A percentile compares a stretch with the other conserved stretches of the same genome.
Conservation (phyloP, 805 yeast genomes). For the Tanozyma kutaoensis region DNA sequence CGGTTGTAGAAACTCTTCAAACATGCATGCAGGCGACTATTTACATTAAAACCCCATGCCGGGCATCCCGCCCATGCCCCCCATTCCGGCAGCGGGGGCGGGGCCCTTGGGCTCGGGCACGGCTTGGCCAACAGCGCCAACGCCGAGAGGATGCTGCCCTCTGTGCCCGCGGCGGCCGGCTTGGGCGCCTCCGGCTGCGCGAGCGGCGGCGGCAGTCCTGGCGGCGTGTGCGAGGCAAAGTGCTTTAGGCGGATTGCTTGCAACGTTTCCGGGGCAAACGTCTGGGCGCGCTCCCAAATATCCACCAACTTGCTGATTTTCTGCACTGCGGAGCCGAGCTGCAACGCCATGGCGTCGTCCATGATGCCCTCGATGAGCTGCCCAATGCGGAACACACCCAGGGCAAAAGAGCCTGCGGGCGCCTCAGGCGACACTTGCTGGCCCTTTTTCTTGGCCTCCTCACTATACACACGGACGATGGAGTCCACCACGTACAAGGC, state of each 20-base stretch:
- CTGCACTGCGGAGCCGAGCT: constrained; percentile 36
- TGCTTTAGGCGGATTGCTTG: constrained; percentile 42
- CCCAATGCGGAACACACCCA: constrained; percentile 56
- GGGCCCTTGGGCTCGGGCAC: constrained; percentile 72
- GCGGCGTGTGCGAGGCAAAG: constrained; percentile 59
- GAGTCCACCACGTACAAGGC: constrained; percentile 87
- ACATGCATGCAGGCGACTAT: too few species aligned
- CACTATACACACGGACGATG: constrained; percentile 73
- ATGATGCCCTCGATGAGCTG: constrained; percentile 50
- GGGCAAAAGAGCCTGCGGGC: constrained; percentile 59
- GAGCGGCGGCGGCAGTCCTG: constrained; percentile 38
- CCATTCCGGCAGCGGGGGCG: constrained; percentile 37
- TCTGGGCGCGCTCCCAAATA: constrained; percentile 81
- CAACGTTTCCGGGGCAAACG: constrained; percentile 52
- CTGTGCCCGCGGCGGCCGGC: constrained; percentile 14
- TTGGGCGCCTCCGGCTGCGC: constrained; percentile 1
- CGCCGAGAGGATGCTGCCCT: constrained; percentile 55
- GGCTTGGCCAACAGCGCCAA: constrained; percentile 59
- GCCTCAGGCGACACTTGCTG: constrained; percentile 35
- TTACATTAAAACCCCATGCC: too few species aligned
- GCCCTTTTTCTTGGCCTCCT: constrained; percentile 48
- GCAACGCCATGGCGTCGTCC: constrained; percentile 46
- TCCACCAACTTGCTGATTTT: constrained; percentile 77
- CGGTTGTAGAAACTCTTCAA: too few species aligned
- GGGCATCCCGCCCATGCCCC: constrained; percentile 18